These are phyloP conservation scores for Theileria equi DNA, from an alignment of 169 alveolate genomes.

Conservation along the genomic window DNA sequence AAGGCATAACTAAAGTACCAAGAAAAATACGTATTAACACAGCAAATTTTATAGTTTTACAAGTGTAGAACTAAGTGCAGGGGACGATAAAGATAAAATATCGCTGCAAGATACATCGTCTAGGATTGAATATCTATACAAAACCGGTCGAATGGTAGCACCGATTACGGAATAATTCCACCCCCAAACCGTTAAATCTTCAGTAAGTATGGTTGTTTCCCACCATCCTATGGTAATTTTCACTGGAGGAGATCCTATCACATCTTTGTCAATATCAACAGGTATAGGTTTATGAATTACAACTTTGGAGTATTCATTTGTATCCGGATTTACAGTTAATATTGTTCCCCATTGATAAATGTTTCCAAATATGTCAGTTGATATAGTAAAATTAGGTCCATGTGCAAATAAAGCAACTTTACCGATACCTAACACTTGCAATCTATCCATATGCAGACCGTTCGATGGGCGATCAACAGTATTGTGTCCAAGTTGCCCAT, in stretches of 20 bases:
- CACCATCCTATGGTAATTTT: conserved; percentile 40
- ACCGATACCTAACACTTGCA: not conserved
- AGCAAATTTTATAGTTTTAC: conserved; percentile 9
- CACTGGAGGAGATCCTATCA: conserved; percentile 33
- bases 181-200: conserved; percentile 33
- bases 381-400: conserved; percentile 52
- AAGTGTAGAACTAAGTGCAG: not conserved
- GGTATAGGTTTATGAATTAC: conserved; percentile 8
- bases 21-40: too few relatives aligned
- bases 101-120: not conserved
- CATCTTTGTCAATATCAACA: conserved; percentile 16
- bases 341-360: conserved; percentile 50
- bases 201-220: conserved; percentile 58
- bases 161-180: conserved; percentile 34
- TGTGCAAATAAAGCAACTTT: not conserved
- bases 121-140: not conserved
- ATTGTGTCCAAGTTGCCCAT: conserved; percentile 64
- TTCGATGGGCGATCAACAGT: conserved; percentile 1
- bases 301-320: not conserved
- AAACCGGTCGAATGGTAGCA: not conserved
- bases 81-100: conserved; percentile 6
- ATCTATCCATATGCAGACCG: not conserved
- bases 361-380: conserved; percentile 14
- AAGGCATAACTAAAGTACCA: too few relatives aligned
- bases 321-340: conserved; percentile 17